Percentiles rank a stretch among this genome's conserved stretches.
Conservation (phyloP, 441 rosid species). For the Mallotus japonicus region DNA sequence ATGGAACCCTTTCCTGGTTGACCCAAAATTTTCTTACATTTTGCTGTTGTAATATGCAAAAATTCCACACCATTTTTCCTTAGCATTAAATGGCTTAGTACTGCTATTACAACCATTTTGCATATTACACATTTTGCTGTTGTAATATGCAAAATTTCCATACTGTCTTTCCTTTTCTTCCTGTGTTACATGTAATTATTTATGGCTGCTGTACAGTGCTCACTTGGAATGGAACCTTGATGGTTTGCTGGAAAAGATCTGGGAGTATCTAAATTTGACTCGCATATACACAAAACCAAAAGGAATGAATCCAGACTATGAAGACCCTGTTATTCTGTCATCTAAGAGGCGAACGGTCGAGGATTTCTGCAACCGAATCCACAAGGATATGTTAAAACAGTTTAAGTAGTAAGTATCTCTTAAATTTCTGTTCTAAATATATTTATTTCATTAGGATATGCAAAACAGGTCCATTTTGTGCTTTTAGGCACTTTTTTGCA, state of each 20-base stretch:
- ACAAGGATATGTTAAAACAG: conserved; percentile 92
- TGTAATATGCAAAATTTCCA: not conserved
- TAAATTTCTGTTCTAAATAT: not conserved
- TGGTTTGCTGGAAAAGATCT: conserved; percentile 82
- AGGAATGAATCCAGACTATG: conserved; percentile 97
- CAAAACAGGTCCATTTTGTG: too few relatives aligned
- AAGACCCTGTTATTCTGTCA: conserved; percentile 93
- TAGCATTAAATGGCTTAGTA: not conserved
- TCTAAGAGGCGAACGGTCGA: conserved; percentile 86
- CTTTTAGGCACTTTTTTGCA: not conserved
- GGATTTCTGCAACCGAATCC: conserved; percentile 84
- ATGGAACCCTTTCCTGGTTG: too few relatives aligned
- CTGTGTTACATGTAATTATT: not conserved
- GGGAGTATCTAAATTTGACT: conserved; percentile 89
- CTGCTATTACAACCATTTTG: not conserved
- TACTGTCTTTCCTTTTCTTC: not conserved
- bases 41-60: not conserved
- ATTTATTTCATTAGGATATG: not conserved
- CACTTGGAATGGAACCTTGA: conserved; percentile 98
- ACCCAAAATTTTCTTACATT: too few relatives aligned
- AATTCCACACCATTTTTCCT: not conserved
- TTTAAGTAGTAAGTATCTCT: conserved; percentile 79
- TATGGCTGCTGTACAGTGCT: conserved; percentile 50
- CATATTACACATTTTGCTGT: not conserved
- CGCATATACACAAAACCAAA: conserved; percentile 94